Conservation (phyloP, 805 yeast genomes). For the Ogataea allantospora region DNA sequence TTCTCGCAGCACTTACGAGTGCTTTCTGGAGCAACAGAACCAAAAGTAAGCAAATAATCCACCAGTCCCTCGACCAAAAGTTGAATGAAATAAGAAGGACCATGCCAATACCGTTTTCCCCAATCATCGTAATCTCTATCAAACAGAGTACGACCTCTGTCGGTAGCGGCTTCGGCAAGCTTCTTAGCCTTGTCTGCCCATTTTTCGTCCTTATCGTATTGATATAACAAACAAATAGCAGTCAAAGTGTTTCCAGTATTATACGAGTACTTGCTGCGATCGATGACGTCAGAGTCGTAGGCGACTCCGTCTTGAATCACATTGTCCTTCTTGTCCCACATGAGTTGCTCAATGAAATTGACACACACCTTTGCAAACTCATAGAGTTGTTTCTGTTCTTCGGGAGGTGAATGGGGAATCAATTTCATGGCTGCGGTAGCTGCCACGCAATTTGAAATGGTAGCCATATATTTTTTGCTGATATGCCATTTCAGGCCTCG, state of each 20-base stretch:
- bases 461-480: conserved; percentile 54
- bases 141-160: conserved; percentile 53
- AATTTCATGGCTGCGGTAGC: conserved; percentile 61
- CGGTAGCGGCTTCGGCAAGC: conserved; percentile 57
- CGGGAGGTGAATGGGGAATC: conserved; percentile 48
- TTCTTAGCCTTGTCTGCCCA: conserved; percentile 49
- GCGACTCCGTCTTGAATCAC: conserved; percentile 63
- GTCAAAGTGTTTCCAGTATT: conserved; percentile 67
- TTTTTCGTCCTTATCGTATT: conserved; percentile 46
- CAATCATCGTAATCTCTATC: conserved; percentile 58
- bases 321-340: conserved; percentile 54
- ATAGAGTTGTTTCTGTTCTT: conserved; percentile 36
- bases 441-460: conserved; percentile 67
- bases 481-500: conserved; percentile 68
- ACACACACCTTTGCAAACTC: conserved; percentile 57
- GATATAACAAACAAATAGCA: conserved; percentile 49
- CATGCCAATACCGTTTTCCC: conserved; percentile 61
- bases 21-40: conserved; percentile 37
- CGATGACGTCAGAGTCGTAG: conserved; percentile 43
- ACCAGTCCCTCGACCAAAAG: conserved; percentile 65
- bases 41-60: conserved; percentile 56
- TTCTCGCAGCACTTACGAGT: conserved; percentile 32
- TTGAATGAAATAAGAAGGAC: conserved; percentile 63
- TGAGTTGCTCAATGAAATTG: conserved; percentile 52
- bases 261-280: conserved; percentile 62